Evolutionary conservation across 2,329 filamentous ascomycete genomes (phyloP), one percentile per base, ranked within the genome.

Genomic region (Ciborinia camelliae): DNA sequence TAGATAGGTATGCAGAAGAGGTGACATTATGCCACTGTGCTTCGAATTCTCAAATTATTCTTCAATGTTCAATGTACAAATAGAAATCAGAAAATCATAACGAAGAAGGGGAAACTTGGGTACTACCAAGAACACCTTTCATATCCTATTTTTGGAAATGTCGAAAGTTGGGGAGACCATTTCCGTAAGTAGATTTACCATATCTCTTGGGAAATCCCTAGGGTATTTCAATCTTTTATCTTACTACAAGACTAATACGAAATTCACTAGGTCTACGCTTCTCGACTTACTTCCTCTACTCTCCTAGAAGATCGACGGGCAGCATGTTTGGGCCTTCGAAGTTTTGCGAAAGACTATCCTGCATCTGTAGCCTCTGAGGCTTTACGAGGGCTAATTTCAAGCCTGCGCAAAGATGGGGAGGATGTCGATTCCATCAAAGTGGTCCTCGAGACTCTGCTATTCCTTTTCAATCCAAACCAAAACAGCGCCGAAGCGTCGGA

Each of bases 351-450:
- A 78, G 88, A 96, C 67, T 98, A 94, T 73, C 96, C 95, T 45
- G 96, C 96, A 18, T 96, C 93, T 9, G 95, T 99, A 43, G 92
- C 96, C 2, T 97, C 93, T 4, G 93, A 92, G 47, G 91, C 93
- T n/a, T 80, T 99, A 55, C 86, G 94, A 68, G 91, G 90, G 64
- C 82, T 99, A 64, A 98, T 99, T 70, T 87, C 86, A 15, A 92
- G 90, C 72, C 80, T 99, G 62, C 86, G 86, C 70, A 92, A 92
- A 75, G 95, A 99, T 83, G 87, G 86, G 66, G 91, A 96, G 75
- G 95, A 99, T 82, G 90, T 97, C 65, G 95, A 99, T 77, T 99
- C 96, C 6, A 90, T 96, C 75, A 96, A 97, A 79, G 87, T 96
- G 65, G 90, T 97, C 67, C 82, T 99, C 69, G 95, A 99, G 83